Evolutionary conservation across 2,329 filamentous ascomycete genomes (phyloP).

Genomic region (Metarhizium album): DNA sequence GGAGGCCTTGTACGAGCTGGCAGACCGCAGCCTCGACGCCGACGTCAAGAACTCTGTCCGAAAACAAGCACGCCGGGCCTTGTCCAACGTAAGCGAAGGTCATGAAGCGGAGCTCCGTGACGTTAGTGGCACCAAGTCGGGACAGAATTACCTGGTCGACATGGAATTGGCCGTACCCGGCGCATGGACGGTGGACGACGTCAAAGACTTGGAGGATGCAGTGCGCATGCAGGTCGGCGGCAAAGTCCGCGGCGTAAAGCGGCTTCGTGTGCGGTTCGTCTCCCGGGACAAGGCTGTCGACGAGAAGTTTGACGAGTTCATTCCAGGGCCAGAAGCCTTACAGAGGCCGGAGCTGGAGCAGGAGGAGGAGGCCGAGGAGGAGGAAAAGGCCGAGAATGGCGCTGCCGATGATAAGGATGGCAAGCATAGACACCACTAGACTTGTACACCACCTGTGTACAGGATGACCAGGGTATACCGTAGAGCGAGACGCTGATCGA

Average conservation of each 20-base stretch:
- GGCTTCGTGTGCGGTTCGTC: slow-evolving; percentile 76
- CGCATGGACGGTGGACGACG: slow-evolving; percentile 63
- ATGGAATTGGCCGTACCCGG: slow-evolving; percentile 73
- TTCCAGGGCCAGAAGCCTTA: slow-evolving; percentile 43
- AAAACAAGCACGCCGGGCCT: slow-evolving; percentile 49
- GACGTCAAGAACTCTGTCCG: slow-evolving; percentile 67
- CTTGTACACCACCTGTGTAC: not conserved
- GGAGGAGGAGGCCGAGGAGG: slow-evolving; percentile 47
- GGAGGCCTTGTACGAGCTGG: slow-evolving; percentile 73
- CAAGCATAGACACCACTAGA: slow-evolving; percentile 20
- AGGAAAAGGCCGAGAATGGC: slow-evolving; percentile 38
- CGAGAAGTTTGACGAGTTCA: slow-evolving; percentile 68
- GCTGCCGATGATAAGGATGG: slow-evolving; percentile 26
- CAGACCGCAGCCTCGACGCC: slow-evolving; percentile 79
- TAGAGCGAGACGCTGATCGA: no score
- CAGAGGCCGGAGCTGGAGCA: slow-evolving; percentile 50
- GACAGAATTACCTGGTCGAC: slow-evolving; percentile 92
- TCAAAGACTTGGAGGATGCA: slow-evolving; percentile 58
- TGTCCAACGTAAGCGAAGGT: slow-evolving; percentile 42
- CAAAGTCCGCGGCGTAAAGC: slow-evolving; percentile 73
- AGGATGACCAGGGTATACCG: no score
- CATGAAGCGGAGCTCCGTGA: slow-evolving; percentile 60
- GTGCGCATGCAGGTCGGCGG: slow-evolving; percentile 63
- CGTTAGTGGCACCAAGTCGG: slow-evolving; percentile 85
- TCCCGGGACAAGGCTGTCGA: slow-evolving; percentile 48